Percentiles rank a stretch among this genome's conserved stretches.
These are phyloP conservation scores for Aeschynomene evenia DNA, from an alignment of 306 rosid species.

Conservation along the genomic window DNA sequence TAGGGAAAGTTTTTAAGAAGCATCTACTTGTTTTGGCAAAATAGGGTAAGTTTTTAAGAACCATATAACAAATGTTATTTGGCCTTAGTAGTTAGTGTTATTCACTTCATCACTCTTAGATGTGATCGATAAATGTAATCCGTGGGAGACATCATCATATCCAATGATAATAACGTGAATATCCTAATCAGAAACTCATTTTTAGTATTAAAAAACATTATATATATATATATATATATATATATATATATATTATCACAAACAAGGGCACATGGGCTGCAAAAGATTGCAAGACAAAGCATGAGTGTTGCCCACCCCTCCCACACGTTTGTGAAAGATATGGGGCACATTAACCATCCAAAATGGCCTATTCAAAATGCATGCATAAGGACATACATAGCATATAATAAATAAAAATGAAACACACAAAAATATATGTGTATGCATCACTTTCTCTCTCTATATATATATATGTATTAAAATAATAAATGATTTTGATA, in stretches of 20 bases:
- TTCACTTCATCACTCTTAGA: no score
- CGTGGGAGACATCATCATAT: no score
- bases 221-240: no score
- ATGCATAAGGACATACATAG: slow-evolving; percentile 26
- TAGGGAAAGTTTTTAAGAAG: slow-evolving; percentile 33
- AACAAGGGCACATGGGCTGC: slow-evolving; percentile 37
- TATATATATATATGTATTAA: background rate
- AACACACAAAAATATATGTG: slow-evolving; percentile 4
- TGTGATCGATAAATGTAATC: no score
- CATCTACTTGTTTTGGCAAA: slow-evolving; percentile 31
- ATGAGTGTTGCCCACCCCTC: slow-evolving; percentile 35
- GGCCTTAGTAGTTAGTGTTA: no score
- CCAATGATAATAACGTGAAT: no score
- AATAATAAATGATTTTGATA: background rate
- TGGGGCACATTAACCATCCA: slow-evolving; percentile 29
- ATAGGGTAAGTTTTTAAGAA: slow-evolving; percentile 15
- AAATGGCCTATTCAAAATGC: slow-evolving; percentile 26
- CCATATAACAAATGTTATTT: no score
- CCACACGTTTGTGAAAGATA: slow-evolving; percentile 35
- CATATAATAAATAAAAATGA: background rate
- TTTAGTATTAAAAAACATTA: no score
- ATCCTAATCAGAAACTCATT: no score
- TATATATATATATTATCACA: slow-evolving; percentile 30
- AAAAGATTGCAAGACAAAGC: slow-evolving; percentile 31
- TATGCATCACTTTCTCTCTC: no score